phyloP scores from a whole-genome alignment of 371 early-diverging fungal species.

The Lichtheimia hyalospora region DNA sequence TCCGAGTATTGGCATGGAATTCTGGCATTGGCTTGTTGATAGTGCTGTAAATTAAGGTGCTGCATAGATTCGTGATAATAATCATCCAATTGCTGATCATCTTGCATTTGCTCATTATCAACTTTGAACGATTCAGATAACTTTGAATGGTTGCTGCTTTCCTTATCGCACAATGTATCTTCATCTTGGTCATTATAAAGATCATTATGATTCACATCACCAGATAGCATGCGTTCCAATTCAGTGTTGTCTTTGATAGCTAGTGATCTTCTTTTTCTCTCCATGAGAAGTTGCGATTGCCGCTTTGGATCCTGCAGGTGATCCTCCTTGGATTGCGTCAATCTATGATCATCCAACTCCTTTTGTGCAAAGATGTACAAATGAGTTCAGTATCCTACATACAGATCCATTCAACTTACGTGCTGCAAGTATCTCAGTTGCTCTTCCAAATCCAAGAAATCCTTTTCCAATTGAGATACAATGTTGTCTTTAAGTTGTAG shows the following conservation, averaged over 20 bases:
- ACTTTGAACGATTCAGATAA: constrained; percentile 13
- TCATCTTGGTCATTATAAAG: constrained; percentile 10
- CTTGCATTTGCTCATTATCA: constrained; percentile 1
- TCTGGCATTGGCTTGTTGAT: not conserved
- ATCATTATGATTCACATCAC: constrained; percentile 25
- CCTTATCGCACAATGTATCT: constrained; percentile 7
- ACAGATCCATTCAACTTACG: constrained; percentile 21
- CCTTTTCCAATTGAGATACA: constrained; percentile 48
- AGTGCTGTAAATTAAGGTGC: not conserved
- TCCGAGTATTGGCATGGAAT: not conserved
- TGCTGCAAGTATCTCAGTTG: constrained; percentile 43
- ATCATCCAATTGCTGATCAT: not conserved
- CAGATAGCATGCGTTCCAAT: constrained; percentile 44
- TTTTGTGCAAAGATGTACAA: too few species aligned
- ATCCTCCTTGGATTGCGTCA: constrained; percentile 2
- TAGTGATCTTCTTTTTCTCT: constrained; percentile 43
- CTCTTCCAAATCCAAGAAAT: constrained; percentile 47
- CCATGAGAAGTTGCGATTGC: constrained; percentile 50
- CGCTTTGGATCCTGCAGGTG: constrained; percentile 31
- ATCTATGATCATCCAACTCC: too few species aligned
- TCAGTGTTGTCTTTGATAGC: constrained; percentile 44
- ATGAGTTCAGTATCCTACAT: not conserved
- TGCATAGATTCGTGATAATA: not conserved
- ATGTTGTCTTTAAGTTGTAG: constrained; percentile 50
- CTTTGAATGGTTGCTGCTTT: constrained; percentile 14